Evolutionary conservation across 345 rosid genomes (phyloP).

Genomic region (Trapa bicornis): DNA sequence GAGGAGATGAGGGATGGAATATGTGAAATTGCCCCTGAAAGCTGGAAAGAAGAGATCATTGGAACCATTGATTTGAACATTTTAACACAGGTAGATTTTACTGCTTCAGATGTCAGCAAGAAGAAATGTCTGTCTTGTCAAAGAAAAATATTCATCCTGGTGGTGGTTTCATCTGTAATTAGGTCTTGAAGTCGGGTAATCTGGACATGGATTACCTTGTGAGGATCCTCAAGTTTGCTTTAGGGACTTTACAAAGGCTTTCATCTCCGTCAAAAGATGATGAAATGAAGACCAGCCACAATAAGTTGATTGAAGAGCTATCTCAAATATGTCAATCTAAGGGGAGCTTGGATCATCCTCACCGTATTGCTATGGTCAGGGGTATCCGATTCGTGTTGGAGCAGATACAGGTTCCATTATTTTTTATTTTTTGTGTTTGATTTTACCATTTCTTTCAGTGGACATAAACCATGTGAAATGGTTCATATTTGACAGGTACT

Average conservation of each 20-base stretch:
- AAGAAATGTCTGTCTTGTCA: background rate
- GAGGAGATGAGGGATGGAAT: constrained; percentile 86
- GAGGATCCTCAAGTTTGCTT: constrained; percentile 62
- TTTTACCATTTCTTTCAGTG: background rate
- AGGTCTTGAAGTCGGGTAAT: constrained; percentile 65
- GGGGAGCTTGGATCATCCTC: constrained; percentile 32
- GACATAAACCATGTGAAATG: background rate
- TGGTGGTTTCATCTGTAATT: constrained; percentile 4
- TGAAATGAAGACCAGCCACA: constrained; percentile 40
- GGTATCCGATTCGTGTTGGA: constrained; percentile 76
- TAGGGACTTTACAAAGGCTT: constrained; percentile 65
- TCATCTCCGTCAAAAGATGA: constrained; percentile 61
- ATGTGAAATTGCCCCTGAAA: constrained; percentile 65
- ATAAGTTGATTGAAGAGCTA: constrained; percentile 48
- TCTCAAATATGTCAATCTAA: constrained; percentile 37
- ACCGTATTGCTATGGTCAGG: constrained; percentile 49
- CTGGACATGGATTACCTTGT: constrained; percentile 66
- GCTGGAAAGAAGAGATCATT: constrained; percentile 66
- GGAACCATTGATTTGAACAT: constrained; percentile 65
- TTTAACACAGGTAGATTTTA: constrained; percentile 51
- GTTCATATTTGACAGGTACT: constrained; percentile 32
- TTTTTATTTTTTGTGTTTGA: background rate
- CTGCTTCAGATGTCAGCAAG: background rate
- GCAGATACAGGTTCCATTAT: constrained; percentile 61
- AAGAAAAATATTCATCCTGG: constrained; percentile 1